Percentiles rank a stretch among this genome's conserved stretches.
Conservation (phyloP, 805 yeast species). For the Sugiyamaella qingdaonensis region DNA sequence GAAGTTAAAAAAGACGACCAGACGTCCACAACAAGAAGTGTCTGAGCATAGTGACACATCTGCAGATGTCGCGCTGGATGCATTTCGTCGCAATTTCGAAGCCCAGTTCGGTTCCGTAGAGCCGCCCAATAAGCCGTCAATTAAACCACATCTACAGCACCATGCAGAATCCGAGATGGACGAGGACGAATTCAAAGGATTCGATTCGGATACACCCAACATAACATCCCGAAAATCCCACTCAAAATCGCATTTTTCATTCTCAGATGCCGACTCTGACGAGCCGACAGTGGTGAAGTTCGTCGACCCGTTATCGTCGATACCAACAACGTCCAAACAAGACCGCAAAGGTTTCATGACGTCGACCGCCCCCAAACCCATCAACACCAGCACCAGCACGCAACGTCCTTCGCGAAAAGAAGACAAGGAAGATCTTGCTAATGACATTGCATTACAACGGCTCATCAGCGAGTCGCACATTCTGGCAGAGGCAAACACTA, state of each 20-base stretch:
- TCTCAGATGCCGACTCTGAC: constrained; percentile 1
- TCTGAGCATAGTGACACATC: neutral
- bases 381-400: constrained; percentile 8
- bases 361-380: constrained; percentile 31
- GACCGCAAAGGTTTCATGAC: constrained; percentile 24
- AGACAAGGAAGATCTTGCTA: constrained; percentile 45
- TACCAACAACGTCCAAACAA: constrained; percentile 17
- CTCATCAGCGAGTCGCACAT: constrained; percentile 68
- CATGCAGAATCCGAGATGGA: constrained; percentile 9
- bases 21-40: neutral
- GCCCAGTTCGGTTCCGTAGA: constrained; percentile 29
- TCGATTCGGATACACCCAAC: constrained; percentile 19
- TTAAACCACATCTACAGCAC: neutral
- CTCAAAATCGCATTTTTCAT: constrained; percentile 10
- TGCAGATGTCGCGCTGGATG: constrained; percentile 6
- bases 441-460: constrained; percentile 65
- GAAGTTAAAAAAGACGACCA: neutral
- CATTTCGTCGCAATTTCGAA: constrained; percentile 31
- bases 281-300: constrained; percentile 34
- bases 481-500: constrained; percentile 31
- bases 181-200: constrained; percentile 24
- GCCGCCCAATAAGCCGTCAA: neutral
- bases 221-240: constrained; percentile 12
- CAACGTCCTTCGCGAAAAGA: constrained; percentile 4
- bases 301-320: constrained; percentile 24